These are phyloP conservation scores for Trichosporon sp. DNA, from an alignment of 1,284 basidiomycete genomes.

Conservation along the genomic window DNA sequence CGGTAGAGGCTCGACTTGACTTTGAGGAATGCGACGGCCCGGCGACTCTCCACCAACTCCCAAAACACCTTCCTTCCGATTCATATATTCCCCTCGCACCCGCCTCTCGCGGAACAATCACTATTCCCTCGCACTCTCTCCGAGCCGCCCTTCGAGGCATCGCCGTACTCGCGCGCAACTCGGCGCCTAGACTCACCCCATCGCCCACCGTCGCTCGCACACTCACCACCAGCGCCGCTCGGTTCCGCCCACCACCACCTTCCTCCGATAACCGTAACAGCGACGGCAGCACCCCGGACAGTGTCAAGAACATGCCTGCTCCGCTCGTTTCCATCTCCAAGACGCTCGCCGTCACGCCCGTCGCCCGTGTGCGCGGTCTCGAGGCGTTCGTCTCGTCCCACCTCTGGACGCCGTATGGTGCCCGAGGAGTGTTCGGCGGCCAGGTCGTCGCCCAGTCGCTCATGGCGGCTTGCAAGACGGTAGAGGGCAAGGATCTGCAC, in stretches of 20 bases:
- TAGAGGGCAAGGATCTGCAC: slow-evolving; percentile 60
- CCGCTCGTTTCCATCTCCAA: slow-evolving; percentile 16
- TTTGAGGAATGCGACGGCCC: neutral
- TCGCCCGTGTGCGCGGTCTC: slow-evolving; percentile 13
- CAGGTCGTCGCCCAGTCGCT: slow-evolving; percentile 80
- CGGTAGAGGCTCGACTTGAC: too few relatives aligned
- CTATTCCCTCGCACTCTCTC: neutral
- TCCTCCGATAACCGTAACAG: too few relatives aligned
- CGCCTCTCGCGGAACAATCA: neutral
- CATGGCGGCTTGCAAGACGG: slow-evolving; percentile 68
- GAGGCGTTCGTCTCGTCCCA: slow-evolving; percentile 61
- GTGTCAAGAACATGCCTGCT: neutral
- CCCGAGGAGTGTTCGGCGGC: slow-evolving; percentile 80
- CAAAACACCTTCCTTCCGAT: neutral
- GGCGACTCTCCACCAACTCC: neutral
- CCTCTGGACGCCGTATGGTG: slow-evolving; percentile 61
- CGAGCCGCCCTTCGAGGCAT: neutral
- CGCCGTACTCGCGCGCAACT: neutral
- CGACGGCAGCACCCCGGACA: neutral
- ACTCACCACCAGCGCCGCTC: neutral
- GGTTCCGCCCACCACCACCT: neutral
- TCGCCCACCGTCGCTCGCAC: neutral
- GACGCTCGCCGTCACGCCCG: slow-evolving; percentile 15
- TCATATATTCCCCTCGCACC: neutral
- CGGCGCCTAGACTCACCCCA: neutral